Evolutionary conservation across 805 yeast genomes (phyloP), one percentile per base, ranked within the genome.

Genomic region (Saccharomycopsis capsularis): DNA sequence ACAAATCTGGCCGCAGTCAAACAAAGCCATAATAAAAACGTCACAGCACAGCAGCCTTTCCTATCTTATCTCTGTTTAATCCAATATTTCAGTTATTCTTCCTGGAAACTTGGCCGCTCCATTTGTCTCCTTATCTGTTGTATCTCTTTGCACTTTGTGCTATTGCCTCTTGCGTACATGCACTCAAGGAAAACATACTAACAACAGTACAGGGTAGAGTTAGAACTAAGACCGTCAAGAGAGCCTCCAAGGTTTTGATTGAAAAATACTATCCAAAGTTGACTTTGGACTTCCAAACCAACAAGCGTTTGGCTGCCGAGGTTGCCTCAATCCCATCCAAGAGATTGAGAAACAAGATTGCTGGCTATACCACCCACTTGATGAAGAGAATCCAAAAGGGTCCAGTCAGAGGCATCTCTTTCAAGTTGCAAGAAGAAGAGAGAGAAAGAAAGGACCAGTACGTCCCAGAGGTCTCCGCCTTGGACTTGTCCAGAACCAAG

Each of bases 341-440:
- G 85, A 88, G 99, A 79, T 85, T 93, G 76, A 93, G 99, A 82
- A 93, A 93, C 93, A 93, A 93, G 88, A 95, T 93, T 69, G 99
- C 99, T 73, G 99, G 99, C 75, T 93, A 91, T 96, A 93, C 99
- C 76, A 93, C 99, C 70, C 99, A 93, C 78, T 84, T 93, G 76
- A 95, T 93, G 99, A 93, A 88, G 83, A 90, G 99, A 82, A 93
- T 93, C 71, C 98, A 95, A 79, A 93, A 91, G 83, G 99, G 99
- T 73, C 99, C 99, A 81, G 99, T 93, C 68, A 90, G 98, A 84
- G 99, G 99, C 80, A 95, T 93, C 66, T 93, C 99, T 67, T 93
- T 93, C 96, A 95, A 95, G 78, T 87, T 93, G 71, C 99, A 93
- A 83, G 99, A 93, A 81, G 99, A 93, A 81, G 99, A 93, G 85